Evolutionary conservation across 2,329 filamentous ascomycete species (phyloP).

Genomic region (Rosellinia necatrix): DNA sequence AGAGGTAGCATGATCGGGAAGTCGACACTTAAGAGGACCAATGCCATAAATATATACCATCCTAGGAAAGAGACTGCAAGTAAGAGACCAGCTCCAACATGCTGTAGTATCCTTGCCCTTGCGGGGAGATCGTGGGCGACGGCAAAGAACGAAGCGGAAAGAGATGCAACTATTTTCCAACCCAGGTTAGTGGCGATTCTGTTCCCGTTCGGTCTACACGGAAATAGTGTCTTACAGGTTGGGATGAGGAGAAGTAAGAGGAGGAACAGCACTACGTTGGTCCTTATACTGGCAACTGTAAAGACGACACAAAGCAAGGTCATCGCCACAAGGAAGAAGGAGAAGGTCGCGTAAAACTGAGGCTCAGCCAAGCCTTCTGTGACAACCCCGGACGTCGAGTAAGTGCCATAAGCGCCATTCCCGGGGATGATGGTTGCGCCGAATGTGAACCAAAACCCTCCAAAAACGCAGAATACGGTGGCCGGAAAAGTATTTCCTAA

Average conservation of each 20-base stretch:
- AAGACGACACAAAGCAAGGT: constrained; percentile 4
- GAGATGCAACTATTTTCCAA: constrained; percentile 6
- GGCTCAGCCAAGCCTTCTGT: constrained; percentile 1
- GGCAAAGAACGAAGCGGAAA: constrained; percentile 9
- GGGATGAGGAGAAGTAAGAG: constrained; percentile 5
- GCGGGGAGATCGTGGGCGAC: background rate
- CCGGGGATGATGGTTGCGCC: constrained; percentile 6
- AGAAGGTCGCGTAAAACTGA: constrained; percentile 10
- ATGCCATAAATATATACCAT: constrained; percentile 9
- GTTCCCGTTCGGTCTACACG: background rate
- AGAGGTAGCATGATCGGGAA: constrained; percentile 10
- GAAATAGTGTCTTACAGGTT: constrained; percentile 2
- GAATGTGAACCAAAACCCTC: constrained; percentile 13
- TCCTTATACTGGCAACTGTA: constrained; percentile 1
- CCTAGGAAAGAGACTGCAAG: constrained; percentile 4
- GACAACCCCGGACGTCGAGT: background rate
- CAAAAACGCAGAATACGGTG: constrained; percentile 3
- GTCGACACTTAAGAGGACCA: background rate
- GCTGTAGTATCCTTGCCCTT: background rate
- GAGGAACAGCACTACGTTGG: constrained; percentile 2
- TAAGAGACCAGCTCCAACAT: constrained; percentile 5
- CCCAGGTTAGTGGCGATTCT: background rate
- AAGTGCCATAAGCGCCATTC: constrained; percentile 1
- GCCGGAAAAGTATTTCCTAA: constrained; percentile 10
- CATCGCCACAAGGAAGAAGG: constrained; percentile 11